phyloP scores from a whole-genome alignment of 345 rosid genomes.

The Gossypium anomalum region DNA sequence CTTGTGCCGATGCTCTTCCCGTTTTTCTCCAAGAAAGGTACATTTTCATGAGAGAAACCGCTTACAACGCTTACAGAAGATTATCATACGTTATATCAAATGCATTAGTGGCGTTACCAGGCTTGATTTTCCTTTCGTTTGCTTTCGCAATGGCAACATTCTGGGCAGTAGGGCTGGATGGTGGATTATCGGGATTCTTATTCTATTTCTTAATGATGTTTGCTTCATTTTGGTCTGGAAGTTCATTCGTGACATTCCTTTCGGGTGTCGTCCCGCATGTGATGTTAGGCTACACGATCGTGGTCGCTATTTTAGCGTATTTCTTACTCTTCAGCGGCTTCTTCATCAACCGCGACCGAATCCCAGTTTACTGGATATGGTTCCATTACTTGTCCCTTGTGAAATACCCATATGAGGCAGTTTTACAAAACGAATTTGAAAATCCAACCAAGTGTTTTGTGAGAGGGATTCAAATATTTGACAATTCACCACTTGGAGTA shows the following conservation, averaged over 20 bases:
- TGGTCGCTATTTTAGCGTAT: slow-evolving; percentile 83
- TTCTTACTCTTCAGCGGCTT: slow-evolving; percentile 93
- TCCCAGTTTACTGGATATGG: slow-evolving; percentile 92
- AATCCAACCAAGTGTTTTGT: slow-evolving; percentile 67
- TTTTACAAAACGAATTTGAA: slow-evolving; percentile 71
- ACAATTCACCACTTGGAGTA: slow-evolving; percentile 62
- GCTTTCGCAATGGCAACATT: slow-evolving; percentile 68
- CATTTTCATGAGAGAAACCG: slow-evolving; percentile 95
- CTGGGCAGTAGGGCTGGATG: slow-evolving; percentile 89
- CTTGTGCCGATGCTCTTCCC: slow-evolving; percentile 90
- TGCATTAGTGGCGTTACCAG: slow-evolving; percentile 50
- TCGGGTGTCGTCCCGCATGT: slow-evolving; percentile 91
- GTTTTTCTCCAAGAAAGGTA: slow-evolving; percentile 91
- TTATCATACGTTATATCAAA: slow-evolving; percentile 82
- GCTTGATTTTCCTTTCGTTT: slow-evolving; percentile 58
- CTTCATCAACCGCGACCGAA: slow-evolving; percentile 82
- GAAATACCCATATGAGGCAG: slow-evolving; percentile 87
- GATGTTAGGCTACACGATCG: slow-evolving; percentile 87
- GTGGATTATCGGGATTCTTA: slow-evolving; percentile 66
- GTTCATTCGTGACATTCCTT: slow-evolving; percentile 85
- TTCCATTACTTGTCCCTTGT: slow-evolving; percentile 89
- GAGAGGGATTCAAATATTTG: slow-evolving; percentile 76
- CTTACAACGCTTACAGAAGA: slow-evolving; percentile 84
- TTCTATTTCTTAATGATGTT: slow-evolving; percentile 67
- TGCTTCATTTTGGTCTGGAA: slow-evolving; percentile 91